phyloP scores from a whole-genome alignment of 2,329 filamentous ascomycete species.

The Corniculantispora saksenae region DNA sequence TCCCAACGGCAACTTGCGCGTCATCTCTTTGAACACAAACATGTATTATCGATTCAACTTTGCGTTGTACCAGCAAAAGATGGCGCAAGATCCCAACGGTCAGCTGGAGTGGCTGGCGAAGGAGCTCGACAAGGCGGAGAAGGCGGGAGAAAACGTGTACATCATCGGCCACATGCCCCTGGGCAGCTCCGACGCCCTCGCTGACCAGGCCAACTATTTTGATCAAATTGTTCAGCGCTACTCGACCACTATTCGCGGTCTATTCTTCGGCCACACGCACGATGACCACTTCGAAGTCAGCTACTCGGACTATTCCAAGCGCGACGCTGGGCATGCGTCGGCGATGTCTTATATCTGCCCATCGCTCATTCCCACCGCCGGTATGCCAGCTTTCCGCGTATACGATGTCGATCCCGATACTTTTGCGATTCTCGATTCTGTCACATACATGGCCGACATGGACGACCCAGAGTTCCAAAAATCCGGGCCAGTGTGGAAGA shows the following conservation, averaged over 20 bases:
- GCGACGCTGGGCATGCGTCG: constrained; percentile 45
- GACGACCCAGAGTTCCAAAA: constrained; percentile 44
- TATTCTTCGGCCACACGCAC: constrained; percentile 62
- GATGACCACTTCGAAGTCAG: constrained; percentile 57
- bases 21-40: constrained; percentile 64
- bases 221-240: constrained; percentile 57
- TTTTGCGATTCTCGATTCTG: constrained; percentile 55
- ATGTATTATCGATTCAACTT: constrained; percentile 60
- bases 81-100: constrained; percentile 51
- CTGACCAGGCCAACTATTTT: constrained; percentile 54
- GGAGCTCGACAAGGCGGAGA: constrained; percentile 56
- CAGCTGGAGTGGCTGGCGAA: constrained; percentile 55
- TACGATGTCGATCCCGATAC: constrained; percentile 61
- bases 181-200: constrained; percentile 52
- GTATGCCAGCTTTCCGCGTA: constrained; percentile 58
- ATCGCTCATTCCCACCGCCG: constrained; percentile 55
- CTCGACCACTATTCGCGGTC: constrained; percentile 52
- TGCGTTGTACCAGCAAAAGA: constrained; percentile 53
- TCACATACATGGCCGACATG: constrained; percentile 57
- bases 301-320: constrained; percentile 50
- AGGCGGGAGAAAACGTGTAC: constrained; percentile 54
- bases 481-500: constrained; percentile 50
- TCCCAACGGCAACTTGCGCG: constrained; percentile 48
- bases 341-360: constrained; percentile 56
- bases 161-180: constrained; percentile 60